Base-by-base conservation (phyloP, 176 grass and related monocot species). In the Avena sativa region DNA sequence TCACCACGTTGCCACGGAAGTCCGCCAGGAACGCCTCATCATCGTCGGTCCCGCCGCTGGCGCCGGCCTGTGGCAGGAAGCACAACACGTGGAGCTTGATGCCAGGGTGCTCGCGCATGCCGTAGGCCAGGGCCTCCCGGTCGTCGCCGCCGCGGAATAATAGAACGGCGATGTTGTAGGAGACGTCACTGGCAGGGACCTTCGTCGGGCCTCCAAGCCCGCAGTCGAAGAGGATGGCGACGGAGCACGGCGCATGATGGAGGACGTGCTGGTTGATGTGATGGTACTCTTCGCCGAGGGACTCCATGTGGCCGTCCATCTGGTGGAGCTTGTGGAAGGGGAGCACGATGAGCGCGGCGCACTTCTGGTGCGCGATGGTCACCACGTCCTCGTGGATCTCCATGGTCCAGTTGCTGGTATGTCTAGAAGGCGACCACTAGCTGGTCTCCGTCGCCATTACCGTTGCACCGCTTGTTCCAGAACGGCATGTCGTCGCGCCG, bases 61-160 rank as follows among this genome's bases (percentile, higher is more conserved):
- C 14, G 58, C 20, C 59, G 15, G 57, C 9, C 15, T 25, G 70
- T 0, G n/a, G 8, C 21, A 43, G 34, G 65, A 93, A 90, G 20
- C 86, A 86, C 8, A 86, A 20, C 20, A 93, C 79, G 16, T 65
- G 81, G 74, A 93, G 82, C 3, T 23, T 30, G 49, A 93, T 88
- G 48, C 92, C 88, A 0, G 92, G 92, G 83, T 93, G 92, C 92
- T 93, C 88, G 2, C 88, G 83, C 25, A 77, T 71, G 49, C 78
- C 86, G 47, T 89, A 93, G 2, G 92, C 77, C 3, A 97, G 88
- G 16, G 95, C 95, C 89, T 97, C 92, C 21, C 92, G 82, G 82
- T 97, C 95, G 47, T 97, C 95, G 12, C 90, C 66, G 4, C 92
- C 92, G 5, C 95, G 92, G 74, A 96, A 96, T 83, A 96, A 93